phyloP scores from a whole-genome alignment of 2,329 filamentous ascomycete genomes.

The Calycina herbarum region DNA sequence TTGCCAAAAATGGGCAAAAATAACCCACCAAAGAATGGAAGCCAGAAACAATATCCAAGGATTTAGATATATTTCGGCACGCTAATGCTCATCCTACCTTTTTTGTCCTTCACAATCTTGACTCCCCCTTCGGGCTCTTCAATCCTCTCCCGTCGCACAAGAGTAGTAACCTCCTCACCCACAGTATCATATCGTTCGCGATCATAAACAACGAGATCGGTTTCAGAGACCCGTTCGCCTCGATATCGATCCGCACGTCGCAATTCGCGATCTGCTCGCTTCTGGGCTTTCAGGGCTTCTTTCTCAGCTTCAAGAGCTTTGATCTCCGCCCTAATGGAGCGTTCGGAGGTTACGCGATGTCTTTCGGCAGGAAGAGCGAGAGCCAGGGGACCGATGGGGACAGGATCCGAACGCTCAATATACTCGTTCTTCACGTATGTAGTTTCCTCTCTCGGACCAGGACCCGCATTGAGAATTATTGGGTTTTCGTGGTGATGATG shows the following conservation, averaged over 20 bases:
- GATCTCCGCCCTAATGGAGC: slow-evolving; percentile 73
- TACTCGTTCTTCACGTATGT: slow-evolving; percentile 28
- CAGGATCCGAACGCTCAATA: slow-evolving; percentile 32
- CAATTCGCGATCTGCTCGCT: slow-evolving; percentile 47
- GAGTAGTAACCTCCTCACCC: slow-evolving; percentile 55
- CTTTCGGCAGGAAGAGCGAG: slow-evolving; percentile 42
- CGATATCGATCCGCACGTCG: slow-evolving; percentile 52
- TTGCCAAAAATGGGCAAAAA: slow-evolving; percentile 15
- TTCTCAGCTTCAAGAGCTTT: slow-evolving; percentile 68
- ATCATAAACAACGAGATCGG: slow-evolving; percentile 63
- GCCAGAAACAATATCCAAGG: slow-evolving; percentile 40
- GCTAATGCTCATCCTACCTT: slow-evolving; percentile 92
- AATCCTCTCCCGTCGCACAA: slow-evolving; percentile 52
- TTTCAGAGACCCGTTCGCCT: slow-evolving; percentile 56
- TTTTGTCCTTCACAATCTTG: slow-evolving; percentile 83
- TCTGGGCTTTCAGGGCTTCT: slow-evolving; percentile 56
- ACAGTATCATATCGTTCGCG: slow-evolving; percentile 43
- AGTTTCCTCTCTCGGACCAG: slow-evolving; percentile 31
- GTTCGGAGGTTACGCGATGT: slow-evolving; percentile 37
- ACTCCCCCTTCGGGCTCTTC: slow-evolving; percentile 59
- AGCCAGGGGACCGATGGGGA: slow-evolving; percentile 44
- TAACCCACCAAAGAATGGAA: slow-evolving; percentile 32
- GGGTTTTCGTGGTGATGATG: slow-evolving; percentile 40
- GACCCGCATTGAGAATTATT: slow-evolving; percentile 44
- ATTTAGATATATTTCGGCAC: slow-evolving; percentile 65